Percentiles rank a stretch among this genome's conserved stretches.
phyloP scores from a whole-genome alignment of 805 yeast genomes.

The Candida hungchunana region DNA sequence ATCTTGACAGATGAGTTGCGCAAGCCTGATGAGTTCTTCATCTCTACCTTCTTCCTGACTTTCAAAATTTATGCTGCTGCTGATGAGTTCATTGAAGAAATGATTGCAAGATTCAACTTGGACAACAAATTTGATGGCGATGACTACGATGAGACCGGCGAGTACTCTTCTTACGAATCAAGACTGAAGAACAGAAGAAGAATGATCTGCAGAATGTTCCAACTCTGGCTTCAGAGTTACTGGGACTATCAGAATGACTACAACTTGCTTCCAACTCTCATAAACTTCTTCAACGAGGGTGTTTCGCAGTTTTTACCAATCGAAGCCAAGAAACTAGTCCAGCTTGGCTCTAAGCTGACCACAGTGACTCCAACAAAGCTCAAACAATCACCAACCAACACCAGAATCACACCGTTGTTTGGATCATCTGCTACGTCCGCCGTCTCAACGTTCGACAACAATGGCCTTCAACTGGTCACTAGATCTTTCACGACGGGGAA shows the following conservation, averaged over 20 bases:
- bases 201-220: constrained; percentile 63
- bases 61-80: constrained; percentile 70
- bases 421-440: constrained; percentile 4
- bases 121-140: constrained; percentile 32
- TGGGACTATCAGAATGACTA: constrained; percentile 71
- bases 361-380: constrained; percentile 49
- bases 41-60: constrained; percentile 71
- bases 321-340: constrained; percentile 59
- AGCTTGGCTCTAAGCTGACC: constrained; percentile 56
- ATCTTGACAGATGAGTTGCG: constrained; percentile 60
- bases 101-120: constrained; percentile 62
- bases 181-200: constrained; percentile 55
- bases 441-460: constrained; percentile 20
- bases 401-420: constrained; percentile 7
- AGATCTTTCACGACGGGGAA: constrained; percentile 38
- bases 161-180: constrained; percentile 34
- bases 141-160: constrained; percentile 31
- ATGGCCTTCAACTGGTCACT: constrained; percentile 44
- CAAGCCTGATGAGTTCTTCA: constrained; percentile 63
- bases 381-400: constrained; percentile 18
- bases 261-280: constrained; percentile 57
- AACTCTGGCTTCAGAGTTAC: constrained; percentile 85
- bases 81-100: constrained; percentile 60
- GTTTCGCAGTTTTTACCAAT: constrained; percentile 57
- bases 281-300: constrained; percentile 78